Conservation (phyloP, 2,329 filamentous ascomycete species). For the Sporothrix mexicana region DNA sequence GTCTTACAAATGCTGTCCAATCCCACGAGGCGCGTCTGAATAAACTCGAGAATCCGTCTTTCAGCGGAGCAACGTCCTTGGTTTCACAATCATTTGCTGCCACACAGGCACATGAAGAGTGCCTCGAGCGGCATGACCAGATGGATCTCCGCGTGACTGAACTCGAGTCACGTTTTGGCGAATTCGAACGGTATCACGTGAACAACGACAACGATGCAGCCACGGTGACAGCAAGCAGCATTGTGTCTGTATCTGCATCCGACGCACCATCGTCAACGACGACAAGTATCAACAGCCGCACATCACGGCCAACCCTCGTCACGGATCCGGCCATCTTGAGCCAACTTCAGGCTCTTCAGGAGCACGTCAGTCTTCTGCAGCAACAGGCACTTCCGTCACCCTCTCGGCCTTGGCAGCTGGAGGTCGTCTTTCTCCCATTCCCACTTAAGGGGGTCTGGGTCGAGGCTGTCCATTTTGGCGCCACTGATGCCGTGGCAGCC, state of each 20-base stretch:
- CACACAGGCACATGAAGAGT: constrained; percentile 66
- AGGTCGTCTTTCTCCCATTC: constrained; percentile 78
- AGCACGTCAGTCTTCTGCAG: constrained; percentile 23
- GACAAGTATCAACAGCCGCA: constrained; percentile 22
- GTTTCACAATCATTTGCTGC: not conserved
- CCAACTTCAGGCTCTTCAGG: constrained; percentile 47
- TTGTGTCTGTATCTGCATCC: constrained; percentile 53
- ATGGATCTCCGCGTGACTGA: constrained; percentile 71
- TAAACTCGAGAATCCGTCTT: constrained; percentile 71
- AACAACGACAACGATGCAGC: constrained; percentile 56
- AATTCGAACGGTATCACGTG: constrained; percentile 60
- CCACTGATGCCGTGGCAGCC: constrained; percentile 39
- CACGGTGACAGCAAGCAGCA: constrained; percentile 51
- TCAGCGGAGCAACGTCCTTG: constrained; percentile 50
- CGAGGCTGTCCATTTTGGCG: constrained; percentile 54
- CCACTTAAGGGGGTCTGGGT: constrained; percentile 63
- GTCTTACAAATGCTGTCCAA: constrained; percentile 59
- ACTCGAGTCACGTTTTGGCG: constrained; percentile 67
- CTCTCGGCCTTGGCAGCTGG: constrained; percentile 71
- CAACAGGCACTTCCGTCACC: constrained; percentile 62
- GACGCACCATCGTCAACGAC: constrained; percentile 43
- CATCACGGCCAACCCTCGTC: constrained; percentile 30
- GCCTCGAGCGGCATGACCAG: constrained; percentile 70
- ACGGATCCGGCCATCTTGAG: constrained; percentile 55
- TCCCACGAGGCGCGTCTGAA: constrained; percentile 70